Conservation (phyloP, 75 land plant species). For the Larix kaempferi region DNA sequence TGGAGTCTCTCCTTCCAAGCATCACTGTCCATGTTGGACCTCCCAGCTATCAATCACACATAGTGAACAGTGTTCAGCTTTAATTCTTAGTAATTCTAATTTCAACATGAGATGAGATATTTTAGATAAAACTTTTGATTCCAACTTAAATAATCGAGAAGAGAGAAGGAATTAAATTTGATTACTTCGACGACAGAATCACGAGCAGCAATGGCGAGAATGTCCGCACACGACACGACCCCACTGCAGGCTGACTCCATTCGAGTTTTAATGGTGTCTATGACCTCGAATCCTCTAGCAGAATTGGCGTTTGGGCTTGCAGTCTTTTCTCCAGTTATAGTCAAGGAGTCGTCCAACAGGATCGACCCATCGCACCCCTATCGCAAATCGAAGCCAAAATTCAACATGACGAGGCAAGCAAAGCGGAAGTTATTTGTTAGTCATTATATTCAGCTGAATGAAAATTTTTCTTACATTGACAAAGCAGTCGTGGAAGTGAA, state of each 20-base stretch:
- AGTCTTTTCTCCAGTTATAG: slow-evolving; percentile 34
- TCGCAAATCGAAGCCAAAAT: background rate
- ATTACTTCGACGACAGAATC: slow-evolving; percentile 33
- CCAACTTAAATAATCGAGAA: too few relatives aligned
- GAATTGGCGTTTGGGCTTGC: slow-evolving; percentile 46
- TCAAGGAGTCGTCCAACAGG: slow-evolving; percentile 38
- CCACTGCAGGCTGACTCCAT: slow-evolving; percentile 22
- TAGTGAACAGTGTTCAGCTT: too few relatives aligned
- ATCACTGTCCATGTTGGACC: slow-evolving; percentile 34
- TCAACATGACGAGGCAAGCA: too few relatives aligned
- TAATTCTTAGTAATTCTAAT: too few relatives aligned
- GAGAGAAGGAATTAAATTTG: background rate
- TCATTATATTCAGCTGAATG: too few relatives aligned
- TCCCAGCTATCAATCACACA: slow-evolving; percentile 25
- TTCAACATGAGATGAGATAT: too few relatives aligned
- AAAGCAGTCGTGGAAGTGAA: slow-evolving; percentile 20
- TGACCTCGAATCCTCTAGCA: slow-evolving; percentile 40
- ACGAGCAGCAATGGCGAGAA: slow-evolving; percentile 42
- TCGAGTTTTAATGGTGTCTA: slow-evolving; percentile 33
- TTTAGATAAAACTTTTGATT: too few relatives aligned
- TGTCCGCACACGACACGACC: slow-evolving; percentile 52
- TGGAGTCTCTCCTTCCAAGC: slow-evolving; percentile 43
- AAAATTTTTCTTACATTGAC: slow-evolving; percentile 8
- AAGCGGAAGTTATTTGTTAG: too few relatives aligned
- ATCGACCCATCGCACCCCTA: slow-evolving; percentile 75